These are phyloP conservation scores for Marasmius fiardii DNA, from an alignment of 1,284 basidiomycete species.

Conservation along the genomic window DNA sequence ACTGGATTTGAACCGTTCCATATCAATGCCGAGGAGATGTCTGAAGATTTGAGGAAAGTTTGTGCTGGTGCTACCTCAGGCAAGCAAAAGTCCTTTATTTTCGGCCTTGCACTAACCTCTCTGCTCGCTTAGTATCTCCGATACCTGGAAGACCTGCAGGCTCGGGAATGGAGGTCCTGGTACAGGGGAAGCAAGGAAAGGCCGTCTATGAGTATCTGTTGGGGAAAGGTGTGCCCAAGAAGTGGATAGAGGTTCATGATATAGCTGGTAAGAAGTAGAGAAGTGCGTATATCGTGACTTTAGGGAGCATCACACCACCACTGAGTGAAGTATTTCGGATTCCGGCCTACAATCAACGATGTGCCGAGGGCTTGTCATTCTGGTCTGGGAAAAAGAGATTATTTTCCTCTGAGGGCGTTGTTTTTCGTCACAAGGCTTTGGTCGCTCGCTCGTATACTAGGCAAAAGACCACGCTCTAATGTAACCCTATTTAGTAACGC, in stretches of 20 bases:
- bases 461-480: too few relatives aligned
- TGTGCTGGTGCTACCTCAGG: slow-evolving; percentile 81
- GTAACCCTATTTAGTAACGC: too few relatives aligned
- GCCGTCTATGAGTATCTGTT: slow-evolving; percentile 63
- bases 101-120: slow-evolving; percentile 1
- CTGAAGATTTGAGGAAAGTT: slow-evolving; percentile 71
- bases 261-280: slow-evolving; percentile 38
- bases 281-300: too few relatives aligned
- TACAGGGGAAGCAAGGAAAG: slow-evolving; percentile 79
- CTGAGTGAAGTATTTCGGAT: too few relatives aligned
- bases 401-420: too few relatives aligned
- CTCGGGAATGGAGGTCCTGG: slow-evolving; percentile 63
- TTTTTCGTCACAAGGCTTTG: too few relatives aligned
- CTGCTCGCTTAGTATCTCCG: slow-evolving; percentile 45
- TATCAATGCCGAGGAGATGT: slow-evolving; percentile 67
- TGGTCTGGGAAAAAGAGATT: too few relatives aligned
- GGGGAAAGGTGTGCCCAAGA: slow-evolving; percentile 71
- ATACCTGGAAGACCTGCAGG: slow-evolving; percentile 46
- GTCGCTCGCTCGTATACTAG: too few relatives aligned
- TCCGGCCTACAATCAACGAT: too few relatives aligned
- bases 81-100: slow-evolving; percentile 22
- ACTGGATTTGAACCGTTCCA: slow-evolving; percentile 76
- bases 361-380: too few relatives aligned
- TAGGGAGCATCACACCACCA: too few relatives aligned
- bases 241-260: slow-evolving; percentile 66